Conservation (phyloP, 2,329 filamentous ascomycete species). For the Beauveria asiatica region DNA sequence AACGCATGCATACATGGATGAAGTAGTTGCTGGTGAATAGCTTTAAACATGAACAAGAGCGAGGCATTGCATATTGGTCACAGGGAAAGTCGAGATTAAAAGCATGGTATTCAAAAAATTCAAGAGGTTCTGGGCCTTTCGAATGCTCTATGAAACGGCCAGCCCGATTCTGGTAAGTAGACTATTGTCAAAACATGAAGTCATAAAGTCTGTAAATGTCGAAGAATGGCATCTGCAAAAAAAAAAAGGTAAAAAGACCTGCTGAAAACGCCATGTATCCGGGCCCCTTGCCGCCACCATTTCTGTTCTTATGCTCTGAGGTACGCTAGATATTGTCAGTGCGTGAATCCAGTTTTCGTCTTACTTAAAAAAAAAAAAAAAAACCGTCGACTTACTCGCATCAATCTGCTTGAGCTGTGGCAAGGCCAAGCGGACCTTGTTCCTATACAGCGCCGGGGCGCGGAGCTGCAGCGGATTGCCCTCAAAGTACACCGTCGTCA, state of each 20-base stretch:
- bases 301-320: slow-evolving; percentile 2
- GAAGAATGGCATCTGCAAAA: neutral
- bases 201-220: neutral
- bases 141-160: neutral
- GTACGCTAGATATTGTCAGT: slow-evolving; percentile 4
- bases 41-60: neutral
- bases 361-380: too few relatives aligned
- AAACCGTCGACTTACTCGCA: slow-evolving; percentile 66
- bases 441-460: slow-evolving; percentile 79
- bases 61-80: neutral
- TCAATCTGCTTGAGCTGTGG: slow-evolving; percentile 91
- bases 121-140: neutral
- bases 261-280: neutral
- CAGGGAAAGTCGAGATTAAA: neutral
- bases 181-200: neutral
- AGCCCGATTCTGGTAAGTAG: neutral
- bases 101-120: neutral
- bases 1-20: neutral
- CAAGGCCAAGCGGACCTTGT: slow-evolving; percentile 82
- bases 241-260: neutral
- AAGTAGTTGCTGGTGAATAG: neutral
- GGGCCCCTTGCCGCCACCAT: neutral
- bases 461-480: slow-evolving; percentile 80
- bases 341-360: neutral
- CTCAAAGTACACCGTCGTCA: slow-evolving; percentile 93